Percentiles rank a stretch among this genome's conserved stretches.
phyloP scores from a whole-genome alignment of 495 filamentous ascomycete genomes.

The Astrocystis sublimbata region DNA sequence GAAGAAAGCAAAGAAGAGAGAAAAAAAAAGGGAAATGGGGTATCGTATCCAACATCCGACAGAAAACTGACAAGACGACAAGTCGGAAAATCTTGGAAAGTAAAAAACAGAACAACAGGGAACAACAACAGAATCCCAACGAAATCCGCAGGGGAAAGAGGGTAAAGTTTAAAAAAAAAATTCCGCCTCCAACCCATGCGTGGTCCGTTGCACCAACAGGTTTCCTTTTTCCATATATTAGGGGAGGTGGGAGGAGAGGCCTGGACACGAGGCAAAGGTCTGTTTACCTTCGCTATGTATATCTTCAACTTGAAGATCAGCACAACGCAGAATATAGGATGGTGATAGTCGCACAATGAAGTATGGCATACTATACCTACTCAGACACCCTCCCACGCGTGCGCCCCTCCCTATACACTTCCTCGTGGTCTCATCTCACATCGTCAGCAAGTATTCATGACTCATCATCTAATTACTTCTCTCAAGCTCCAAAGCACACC shows the following conservation, averaged over 20 bases:
- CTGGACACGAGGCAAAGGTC: not conserved
- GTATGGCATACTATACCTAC: not conserved
- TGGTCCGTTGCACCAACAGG: not conserved
- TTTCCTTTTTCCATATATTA: not conserved
- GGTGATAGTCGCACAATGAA: not conserved
- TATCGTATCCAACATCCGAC: conserved; percentile 17
- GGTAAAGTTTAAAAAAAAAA: too few species aligned
- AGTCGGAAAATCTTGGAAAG: not conserved
- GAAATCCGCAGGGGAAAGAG: too few species aligned
- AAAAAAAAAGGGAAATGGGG: conserved; percentile 13
- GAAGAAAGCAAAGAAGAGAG: not conserved
- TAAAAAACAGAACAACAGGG: not conserved
- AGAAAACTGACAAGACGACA: not conserved
- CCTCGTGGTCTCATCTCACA: conserved; percentile 14
- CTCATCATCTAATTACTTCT: not conserved
- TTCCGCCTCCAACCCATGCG: not conserved
- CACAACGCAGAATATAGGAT: not conserved
- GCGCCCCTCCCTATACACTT: not conserved
- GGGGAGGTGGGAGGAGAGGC: not conserved
- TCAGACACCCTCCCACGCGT: not conserved
- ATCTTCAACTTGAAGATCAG: not conserved
- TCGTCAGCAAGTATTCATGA: conserved; percentile 10
- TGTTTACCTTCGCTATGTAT: not conserved
- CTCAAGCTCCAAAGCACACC: not conserved
- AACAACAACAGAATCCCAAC: not conserved